Conservation (phyloP, 2,329 filamentous ascomycete genomes). For the Monosporascus sp. region DNA sequence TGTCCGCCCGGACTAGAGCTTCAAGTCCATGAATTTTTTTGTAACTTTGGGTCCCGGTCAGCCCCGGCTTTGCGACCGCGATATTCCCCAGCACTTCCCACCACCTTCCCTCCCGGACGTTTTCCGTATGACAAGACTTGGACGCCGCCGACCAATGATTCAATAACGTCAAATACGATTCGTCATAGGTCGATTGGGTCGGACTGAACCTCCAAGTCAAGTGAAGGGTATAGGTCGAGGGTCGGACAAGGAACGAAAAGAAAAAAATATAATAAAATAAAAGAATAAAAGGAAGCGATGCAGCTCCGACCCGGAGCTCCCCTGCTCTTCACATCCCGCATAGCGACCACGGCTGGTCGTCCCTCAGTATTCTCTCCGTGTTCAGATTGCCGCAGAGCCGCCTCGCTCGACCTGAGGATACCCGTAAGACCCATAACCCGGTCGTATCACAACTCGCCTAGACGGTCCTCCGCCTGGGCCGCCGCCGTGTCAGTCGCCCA, state of each 20-base stretch:
- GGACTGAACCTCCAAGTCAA: too few relatives aligned
- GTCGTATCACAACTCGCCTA: slow-evolving; percentile 41
- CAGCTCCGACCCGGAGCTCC: slow-evolving; percentile 50
- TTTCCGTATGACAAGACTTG: neutral
- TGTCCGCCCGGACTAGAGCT: too few relatives aligned
- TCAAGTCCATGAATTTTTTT: too few relatives aligned
- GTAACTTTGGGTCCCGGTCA: too few relatives aligned
- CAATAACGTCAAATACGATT: slow-evolving; percentile 8
- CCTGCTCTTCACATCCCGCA: slow-evolving; percentile 39
- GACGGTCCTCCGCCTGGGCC: slow-evolving; percentile 62
- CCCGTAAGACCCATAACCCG: slow-evolving; percentile 10
- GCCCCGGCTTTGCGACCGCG: neutral
- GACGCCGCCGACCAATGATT: slow-evolving; percentile 11
- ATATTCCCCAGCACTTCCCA: neutral
- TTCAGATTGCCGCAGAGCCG: slow-evolving; percentile 31
- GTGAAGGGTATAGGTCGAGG: too few relatives aligned
- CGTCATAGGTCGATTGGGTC: slow-evolving; percentile 25
- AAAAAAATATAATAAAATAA: too few relatives aligned
- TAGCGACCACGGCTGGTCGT: slow-evolving; percentile 20
- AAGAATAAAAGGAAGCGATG: slow-evolving; percentile 33
- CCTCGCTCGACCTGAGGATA: slow-evolving; percentile 28
- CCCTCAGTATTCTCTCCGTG: slow-evolving; percentile 32
- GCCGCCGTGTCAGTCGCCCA: slow-evolving; percentile 67
- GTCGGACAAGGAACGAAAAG: too few relatives aligned
- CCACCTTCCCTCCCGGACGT: neutral